Base-by-base conservation (phyloP, 192 early-diverging fungal species). In the Martensiomyces pterosporus region DNA sequence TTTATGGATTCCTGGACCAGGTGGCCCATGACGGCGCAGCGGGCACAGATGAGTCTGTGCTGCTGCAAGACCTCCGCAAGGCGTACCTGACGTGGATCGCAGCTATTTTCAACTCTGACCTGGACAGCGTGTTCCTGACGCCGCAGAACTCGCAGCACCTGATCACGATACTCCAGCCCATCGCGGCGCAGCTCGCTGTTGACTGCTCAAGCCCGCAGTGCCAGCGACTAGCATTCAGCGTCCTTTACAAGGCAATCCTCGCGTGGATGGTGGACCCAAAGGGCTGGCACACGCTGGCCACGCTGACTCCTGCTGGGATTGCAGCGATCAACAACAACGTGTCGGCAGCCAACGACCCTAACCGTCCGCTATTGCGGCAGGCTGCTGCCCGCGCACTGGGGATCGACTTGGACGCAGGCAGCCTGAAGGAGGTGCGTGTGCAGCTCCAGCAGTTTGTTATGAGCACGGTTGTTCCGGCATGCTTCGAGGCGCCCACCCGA, bases 21-120 rank as follows among this genome's bases (percentile, higher is more conserved):
- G 77, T 84, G 1, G 80, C 91, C 2, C 55, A 59, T 32, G 66
- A 57, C 24, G 60, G 64, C n/a, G 56, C 64, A 1, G 65, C 82
- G 16, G 94, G 94, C 6, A 92, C 90, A 1, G 94, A 98, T 55
- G 93, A 95, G 59, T 76, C 80, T 0, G 51, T 92, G 43, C 72
- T 86, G 32, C 70, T 89, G 49, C 63, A 81, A 9, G 88, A 91
- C 24, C 76, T 98, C 36, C 80, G 86, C 18, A 86, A 86, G 66
- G 81, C 85, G 1, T 95, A 94, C 58, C 62, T 98, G 23, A 78
- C 75, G 2, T 86, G 94, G 66, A 53, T 98, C 36, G 77, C 80
- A 14, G 76, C 80, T 14, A 69, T 95, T 21, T 93, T 95, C 64
- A 89, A 87, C 49, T 78, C 79, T 9, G 84, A 85, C 21, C 66